A percentile compares a stretch with the other conserved stretches of the same genome.
Evolutionary conservation across 345 rosid genomes (phyloP).

Genomic region (Gossypium turneri): DNA sequence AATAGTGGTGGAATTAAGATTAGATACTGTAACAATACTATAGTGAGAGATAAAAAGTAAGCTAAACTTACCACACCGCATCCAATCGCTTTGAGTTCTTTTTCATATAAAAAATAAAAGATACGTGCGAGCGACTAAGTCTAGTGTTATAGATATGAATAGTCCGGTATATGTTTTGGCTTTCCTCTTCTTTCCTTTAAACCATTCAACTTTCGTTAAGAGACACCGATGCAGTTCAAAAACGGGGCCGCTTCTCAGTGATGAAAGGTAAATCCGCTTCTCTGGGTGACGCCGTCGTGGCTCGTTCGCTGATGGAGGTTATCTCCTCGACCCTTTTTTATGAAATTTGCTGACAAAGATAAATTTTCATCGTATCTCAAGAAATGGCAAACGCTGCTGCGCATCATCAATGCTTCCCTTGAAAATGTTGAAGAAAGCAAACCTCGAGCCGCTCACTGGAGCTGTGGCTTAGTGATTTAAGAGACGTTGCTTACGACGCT

Average conservation of each 20-base stretch:
- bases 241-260: no score
- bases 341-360: neutral
- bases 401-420: constrained; percentile 14
- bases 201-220: no score
- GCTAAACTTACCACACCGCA: rapidly evolving
- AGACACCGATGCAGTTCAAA: no score
- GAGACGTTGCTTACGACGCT: constrained; percentile 22
- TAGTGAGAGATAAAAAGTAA: no score
- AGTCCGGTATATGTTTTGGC: no score
- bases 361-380: neutral
- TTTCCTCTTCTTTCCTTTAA: no score
- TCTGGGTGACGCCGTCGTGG: constrained; percentile 1
- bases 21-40: no score
- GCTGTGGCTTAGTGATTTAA: constrained; percentile 19
- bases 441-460: neutral
- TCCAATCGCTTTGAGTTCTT: no score
- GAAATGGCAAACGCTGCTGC: constrained; percentile 5
- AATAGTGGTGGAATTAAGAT: no score
- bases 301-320: neutral
- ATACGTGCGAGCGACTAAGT: no score
- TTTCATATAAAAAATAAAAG: no score
- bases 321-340: neutral
- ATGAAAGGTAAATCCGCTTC: neutral
- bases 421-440: constrained; percentile 28
- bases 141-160: no score